A percentile compares a stretch with the other conserved stretches of the same genome.
Conservation (phyloP, 305 asterid genomes). For the Rubia peregrina region DNA sequence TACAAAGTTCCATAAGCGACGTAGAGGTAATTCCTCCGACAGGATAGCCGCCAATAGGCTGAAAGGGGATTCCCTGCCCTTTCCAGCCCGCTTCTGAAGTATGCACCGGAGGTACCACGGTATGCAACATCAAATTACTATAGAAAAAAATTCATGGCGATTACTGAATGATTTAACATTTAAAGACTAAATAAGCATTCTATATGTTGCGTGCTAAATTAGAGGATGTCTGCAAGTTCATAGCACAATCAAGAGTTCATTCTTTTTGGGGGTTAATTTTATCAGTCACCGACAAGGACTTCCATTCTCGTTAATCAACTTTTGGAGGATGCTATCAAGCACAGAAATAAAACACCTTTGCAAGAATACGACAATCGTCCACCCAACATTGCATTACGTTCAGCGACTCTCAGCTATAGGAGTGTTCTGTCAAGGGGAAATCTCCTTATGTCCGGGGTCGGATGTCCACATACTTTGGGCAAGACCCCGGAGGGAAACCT, state of each 20-base stretch:
- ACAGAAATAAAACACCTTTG: too few species aligned
- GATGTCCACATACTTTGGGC: too few species aligned
- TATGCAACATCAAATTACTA: neutral
- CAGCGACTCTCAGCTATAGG: too few species aligned
- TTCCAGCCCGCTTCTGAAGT: slow-evolving; percentile 65
- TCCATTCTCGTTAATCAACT: too few species aligned
- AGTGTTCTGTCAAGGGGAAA: too few species aligned
- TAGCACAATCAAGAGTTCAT: neutral
- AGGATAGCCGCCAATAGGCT: slow-evolving; percentile 34
- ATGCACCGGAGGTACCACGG: slow-evolving; percentile 60
- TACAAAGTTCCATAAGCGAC: slow-evolving; percentile 74
- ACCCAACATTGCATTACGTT: too few species aligned
- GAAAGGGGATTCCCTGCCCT: slow-evolving; percentile 16
- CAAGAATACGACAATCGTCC: too few species aligned
- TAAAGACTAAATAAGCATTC: neutral
- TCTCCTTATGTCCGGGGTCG: too few species aligned
- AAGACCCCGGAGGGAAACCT: too few species aligned
- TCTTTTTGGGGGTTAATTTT: too few species aligned
- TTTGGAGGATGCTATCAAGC: too few species aligned
- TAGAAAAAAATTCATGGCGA: neutral
- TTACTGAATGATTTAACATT: neutral
- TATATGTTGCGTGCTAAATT: neutral
- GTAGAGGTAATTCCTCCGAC: slow-evolving; percentile 48
- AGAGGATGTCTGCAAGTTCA: neutral
- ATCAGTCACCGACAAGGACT: too few species aligned